phyloP scores from a whole-genome alignment of 2,329 filamentous ascomycete genomes.

The Emergomyces pasteurianus region DNA sequence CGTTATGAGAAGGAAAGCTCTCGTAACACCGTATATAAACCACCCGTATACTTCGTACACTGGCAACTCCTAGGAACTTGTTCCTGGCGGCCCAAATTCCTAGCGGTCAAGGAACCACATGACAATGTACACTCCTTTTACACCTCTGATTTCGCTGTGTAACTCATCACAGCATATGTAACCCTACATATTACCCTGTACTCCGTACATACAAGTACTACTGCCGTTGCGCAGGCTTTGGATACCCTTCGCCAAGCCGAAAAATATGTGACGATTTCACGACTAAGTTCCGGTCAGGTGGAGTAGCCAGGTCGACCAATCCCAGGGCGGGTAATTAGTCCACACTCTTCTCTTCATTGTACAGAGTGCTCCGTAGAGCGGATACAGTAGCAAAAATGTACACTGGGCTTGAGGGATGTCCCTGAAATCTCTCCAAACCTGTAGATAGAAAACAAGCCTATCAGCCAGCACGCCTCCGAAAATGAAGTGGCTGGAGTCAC shows the following conservation, averaged over 20 bases:
- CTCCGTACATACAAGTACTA: background rate
- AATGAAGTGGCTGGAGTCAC: background rate
- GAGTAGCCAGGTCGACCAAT: background rate
- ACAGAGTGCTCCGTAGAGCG: too few species aligned
- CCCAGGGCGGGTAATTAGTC: background rate
- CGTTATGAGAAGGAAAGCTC: background rate
- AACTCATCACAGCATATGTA: background rate
- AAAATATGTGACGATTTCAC: background rate
- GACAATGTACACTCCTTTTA: background rate
- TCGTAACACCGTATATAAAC: background rate
- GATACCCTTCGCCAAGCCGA: background rate
- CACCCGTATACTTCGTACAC: background rate
- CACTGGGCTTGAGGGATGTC: background rate
- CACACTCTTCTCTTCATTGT: background rate
- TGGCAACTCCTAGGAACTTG: background rate
- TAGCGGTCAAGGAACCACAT: background rate
- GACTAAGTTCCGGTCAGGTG: background rate
- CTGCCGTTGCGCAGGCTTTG: background rate
- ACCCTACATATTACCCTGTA: background rate
- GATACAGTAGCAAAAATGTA: background rate
- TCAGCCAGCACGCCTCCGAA: background rate
- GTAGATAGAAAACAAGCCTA: background rate
- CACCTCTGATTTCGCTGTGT: background rate
- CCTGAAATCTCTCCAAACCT: background rate
- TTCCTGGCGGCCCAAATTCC: background rate